phyloP scores from a whole-genome alignment of 163 green algal species.

The Smithsoniella earleae region DNA sequence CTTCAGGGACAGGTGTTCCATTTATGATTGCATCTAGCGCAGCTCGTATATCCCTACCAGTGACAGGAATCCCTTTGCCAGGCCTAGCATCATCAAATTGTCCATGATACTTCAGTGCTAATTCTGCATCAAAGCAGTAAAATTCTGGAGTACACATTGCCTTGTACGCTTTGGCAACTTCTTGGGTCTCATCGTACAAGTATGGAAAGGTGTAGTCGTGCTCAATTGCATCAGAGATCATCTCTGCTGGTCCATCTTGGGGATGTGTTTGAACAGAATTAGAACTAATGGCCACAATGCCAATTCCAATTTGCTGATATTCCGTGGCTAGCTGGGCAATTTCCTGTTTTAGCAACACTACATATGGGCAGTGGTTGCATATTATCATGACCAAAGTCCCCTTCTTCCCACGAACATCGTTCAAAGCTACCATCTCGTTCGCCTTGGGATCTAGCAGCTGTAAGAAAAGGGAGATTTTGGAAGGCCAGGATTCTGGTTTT shows the following conservation, averaged over 20 bases:
- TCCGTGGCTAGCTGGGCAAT: constrained; percentile 48
- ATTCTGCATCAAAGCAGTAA: constrained; percentile 58
- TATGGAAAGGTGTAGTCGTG: constrained; percentile 57
- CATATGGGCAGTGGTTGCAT: constrained; percentile 77
- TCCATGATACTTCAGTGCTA: constrained; percentile 67
- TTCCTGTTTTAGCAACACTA: constrained; percentile 58
- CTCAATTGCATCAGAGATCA: constrained; percentile 30
- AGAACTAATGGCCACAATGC: constrained; percentile 67
- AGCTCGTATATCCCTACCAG: constrained; percentile 33
- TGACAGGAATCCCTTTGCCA: neutral
- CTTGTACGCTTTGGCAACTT: constrained; percentile 65
- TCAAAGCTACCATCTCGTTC: constrained; percentile 43
- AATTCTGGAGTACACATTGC: constrained; percentile 79
- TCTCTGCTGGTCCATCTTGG: constrained; percentile 31
- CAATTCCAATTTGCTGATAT: constrained; percentile 54
- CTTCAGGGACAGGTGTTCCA: constrained; percentile 21
- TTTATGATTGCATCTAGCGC: constrained; percentile 32
- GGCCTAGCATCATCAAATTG: constrained; percentile 54
- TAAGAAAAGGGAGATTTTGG: constrained; percentile 3
- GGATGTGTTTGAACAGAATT: constrained; percentile 69
- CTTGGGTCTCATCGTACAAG: constrained; percentile 70
- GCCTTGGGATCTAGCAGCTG: constrained; percentile 57
- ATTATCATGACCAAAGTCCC: constrained; percentile 66
- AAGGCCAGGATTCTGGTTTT: too few species aligned
- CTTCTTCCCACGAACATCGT: constrained; percentile 40